These are phyloP conservation scores for Apiospora saccharicola DNA, from an alignment of 2,329 filamentous ascomycete genomes.

Conservation along the genomic window DNA sequence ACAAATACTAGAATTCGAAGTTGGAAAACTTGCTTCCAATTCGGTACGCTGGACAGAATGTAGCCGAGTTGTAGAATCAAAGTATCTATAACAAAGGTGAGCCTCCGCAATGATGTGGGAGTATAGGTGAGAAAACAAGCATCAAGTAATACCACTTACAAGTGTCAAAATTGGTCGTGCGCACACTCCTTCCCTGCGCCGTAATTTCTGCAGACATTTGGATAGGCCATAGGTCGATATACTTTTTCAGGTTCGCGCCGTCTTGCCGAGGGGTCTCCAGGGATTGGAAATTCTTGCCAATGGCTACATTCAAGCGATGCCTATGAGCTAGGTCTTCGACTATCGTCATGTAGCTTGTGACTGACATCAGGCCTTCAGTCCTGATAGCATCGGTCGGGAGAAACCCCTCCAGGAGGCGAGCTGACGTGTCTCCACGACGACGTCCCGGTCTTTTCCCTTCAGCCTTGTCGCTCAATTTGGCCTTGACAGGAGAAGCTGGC, in stretches of 20 bases:
- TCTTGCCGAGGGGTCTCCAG: slow-evolving; percentile 74
- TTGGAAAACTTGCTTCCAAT: slow-evolving; percentile 77
- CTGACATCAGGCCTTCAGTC: slow-evolving; percentile 72
- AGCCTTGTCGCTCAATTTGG: slow-evolving; percentile 41
- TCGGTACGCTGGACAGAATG: slow-evolving; percentile 81
- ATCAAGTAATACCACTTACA: slow-evolving; percentile 58
- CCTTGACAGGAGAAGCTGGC: slow-evolving; percentile 46
- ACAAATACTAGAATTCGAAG: slow-evolving; percentile 87
- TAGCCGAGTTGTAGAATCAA: slow-evolving; percentile 88
- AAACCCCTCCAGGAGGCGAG: slow-evolving; percentile 61
- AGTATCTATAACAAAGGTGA: slow-evolving; percentile 57
- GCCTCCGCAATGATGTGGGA: slow-evolving; percentile 27
- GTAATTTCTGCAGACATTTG: slow-evolving; percentile 90
- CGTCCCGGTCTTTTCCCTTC: slow-evolving; percentile 44
- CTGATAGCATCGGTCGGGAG: slow-evolving; percentile 75
- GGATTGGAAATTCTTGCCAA: slow-evolving; percentile 81
- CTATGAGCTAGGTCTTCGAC: slow-evolving; percentile 82
- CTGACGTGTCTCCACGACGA: slow-evolving; percentile 61
- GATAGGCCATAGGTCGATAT: slow-evolving; percentile 90
- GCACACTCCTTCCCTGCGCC: slow-evolving; percentile 69
- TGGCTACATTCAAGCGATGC: slow-evolving; percentile 82
- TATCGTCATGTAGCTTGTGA: slow-evolving; percentile 80
- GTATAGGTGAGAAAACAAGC: background rate
- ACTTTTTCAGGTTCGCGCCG: slow-evolving; percentile 71
- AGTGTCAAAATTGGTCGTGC: slow-evolving; percentile 92